Conservation (phyloP, 768 basidiomycete genomes). For the Psilocybe sp. region DNA sequence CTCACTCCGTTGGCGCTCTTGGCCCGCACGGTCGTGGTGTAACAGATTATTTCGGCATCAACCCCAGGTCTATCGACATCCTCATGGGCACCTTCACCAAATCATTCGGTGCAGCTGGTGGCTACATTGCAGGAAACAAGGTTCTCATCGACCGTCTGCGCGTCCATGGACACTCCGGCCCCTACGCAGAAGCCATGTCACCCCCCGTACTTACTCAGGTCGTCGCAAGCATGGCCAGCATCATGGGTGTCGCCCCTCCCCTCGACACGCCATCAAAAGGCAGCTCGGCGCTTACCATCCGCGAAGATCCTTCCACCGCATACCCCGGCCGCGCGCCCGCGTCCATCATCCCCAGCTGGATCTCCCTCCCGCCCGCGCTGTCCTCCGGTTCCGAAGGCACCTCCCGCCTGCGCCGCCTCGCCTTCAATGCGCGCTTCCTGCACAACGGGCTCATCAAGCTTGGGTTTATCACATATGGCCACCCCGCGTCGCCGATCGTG, state of each 20-base stretch:
- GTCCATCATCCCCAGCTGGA: slow-evolving; percentile 70
- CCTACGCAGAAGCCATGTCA: slow-evolving; percentile 88
- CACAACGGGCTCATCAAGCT: slow-evolving; percentile 82
- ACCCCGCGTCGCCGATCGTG: slow-evolving; percentile 88
- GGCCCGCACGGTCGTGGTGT: slow-evolving; percentile 95
- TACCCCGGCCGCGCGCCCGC: slow-evolving; percentile 73
- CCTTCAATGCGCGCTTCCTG: slow-evolving; percentile 95
- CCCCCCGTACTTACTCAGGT: slow-evolving; percentile 92
- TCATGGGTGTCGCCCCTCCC: slow-evolving; percentile 78
- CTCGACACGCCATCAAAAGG: slow-evolving; percentile 20
- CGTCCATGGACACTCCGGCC: slow-evolving; percentile 72
- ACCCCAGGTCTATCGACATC: slow-evolving; percentile 81
- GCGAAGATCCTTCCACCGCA: slow-evolving; percentile 16
- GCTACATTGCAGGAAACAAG: slow-evolving; percentile 89
- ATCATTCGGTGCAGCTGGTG: slow-evolving; percentile 91
- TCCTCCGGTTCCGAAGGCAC: slow-evolving; percentile 83
- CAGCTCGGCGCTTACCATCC: background rate
- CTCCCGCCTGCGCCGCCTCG: slow-evolving; percentile 79
- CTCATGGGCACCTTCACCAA: slow-evolving; percentile 99
- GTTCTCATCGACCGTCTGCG: slow-evolving; percentile 79
- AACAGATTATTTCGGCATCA: slow-evolving; percentile 87
- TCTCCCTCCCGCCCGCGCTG: slow-evolving; percentile 68
- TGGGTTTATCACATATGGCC: slow-evolving; percentile 96
- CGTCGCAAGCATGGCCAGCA: slow-evolving; percentile 89
- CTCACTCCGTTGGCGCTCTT: slow-evolving; percentile 94